Percentiles rank a stretch among this genome's conserved stretches.
Conservation (phyloP, 257 asterid species). For the Nicotiana noctiflora region DNA sequence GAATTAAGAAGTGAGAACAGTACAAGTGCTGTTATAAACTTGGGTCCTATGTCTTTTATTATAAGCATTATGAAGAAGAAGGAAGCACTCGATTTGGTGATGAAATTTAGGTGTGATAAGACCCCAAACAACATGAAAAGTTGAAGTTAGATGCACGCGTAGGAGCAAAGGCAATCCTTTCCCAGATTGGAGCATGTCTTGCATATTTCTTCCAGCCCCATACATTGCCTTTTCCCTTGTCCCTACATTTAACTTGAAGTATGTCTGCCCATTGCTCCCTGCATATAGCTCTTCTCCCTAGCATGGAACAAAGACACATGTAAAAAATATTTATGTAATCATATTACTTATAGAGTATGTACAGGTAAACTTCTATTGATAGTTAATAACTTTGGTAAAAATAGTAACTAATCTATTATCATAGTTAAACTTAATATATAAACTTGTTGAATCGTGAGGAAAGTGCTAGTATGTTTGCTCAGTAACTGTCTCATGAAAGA, state of each 20-base stretch:
- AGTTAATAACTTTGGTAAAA: no score
- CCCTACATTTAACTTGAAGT: slow-evolving; percentile 37
- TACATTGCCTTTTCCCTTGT: slow-evolving; percentile 61
- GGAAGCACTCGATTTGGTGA: slow-evolving; percentile 43
- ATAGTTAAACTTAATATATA: no score
- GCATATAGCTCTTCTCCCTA: slow-evolving; percentile 43
- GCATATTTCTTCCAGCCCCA: slow-evolving; percentile 79
- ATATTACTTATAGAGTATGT: no score
- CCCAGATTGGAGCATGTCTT: slow-evolving; percentile 55
- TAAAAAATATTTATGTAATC: no score
- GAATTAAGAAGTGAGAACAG: not conserved
- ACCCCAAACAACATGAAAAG: slow-evolving; percentile 53
- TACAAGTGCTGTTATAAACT: slow-evolving; percentile 42
- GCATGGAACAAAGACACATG: no score
- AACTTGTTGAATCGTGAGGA: no score
- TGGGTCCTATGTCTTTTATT: slow-evolving; percentile 52
- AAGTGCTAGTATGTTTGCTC: no score
- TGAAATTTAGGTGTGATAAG: slow-evolving; percentile 42
- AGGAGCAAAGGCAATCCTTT: slow-evolving; percentile 46
- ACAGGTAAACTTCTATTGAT: no score
- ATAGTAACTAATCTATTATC: no score
- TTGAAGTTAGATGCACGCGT: slow-evolving; percentile 37
- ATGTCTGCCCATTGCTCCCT: slow-evolving; percentile 28
- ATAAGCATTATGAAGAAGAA: slow-evolving; percentile 27
- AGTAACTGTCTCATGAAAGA: no score